A percentile compares a stretch with the other conserved stretches of the same genome.
Conservation (phyloP, 257 asterid species). For the Primulina huaijiensis region DNA sequence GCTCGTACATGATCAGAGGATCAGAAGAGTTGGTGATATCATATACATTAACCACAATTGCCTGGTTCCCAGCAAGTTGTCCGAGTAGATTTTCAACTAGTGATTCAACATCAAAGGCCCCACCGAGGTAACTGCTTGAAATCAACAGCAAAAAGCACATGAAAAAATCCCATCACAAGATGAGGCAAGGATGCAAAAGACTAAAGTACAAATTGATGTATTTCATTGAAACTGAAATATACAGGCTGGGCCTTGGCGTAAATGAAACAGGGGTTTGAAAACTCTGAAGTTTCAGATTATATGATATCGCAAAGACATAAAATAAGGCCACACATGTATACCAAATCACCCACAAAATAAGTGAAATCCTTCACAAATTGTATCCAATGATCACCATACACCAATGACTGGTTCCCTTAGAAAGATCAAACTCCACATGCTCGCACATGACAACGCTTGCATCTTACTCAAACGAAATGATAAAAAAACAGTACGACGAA, state of each 20-base stretch:
- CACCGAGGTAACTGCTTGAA: slow-evolving; percentile 74
- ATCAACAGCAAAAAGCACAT: slow-evolving; percentile 4
- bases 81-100: slow-evolving; percentile 86
- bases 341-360: background rate
- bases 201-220: background rate
- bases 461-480: slow-evolving; percentile 6
- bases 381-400: background rate
- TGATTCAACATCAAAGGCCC: slow-evolving; percentile 90
- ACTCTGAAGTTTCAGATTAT: background rate
- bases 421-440: background rate
- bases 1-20: slow-evolving; percentile 72
- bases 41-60: slow-evolving; percentile 71
- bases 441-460: background rate
- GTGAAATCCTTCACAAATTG: background rate
- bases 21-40: slow-evolving; percentile 79
- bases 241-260: background rate
- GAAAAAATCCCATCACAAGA: background rate
- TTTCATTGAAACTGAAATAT: background rate
- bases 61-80: slow-evolving; percentile 84
- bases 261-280: background rate
- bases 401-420: background rate
- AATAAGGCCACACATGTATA: background rate
- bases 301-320: background rate
- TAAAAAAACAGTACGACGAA: background rate
- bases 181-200: slow-evolving; percentile 11